A percentile compares a stretch with the other conserved stretches of the same genome.
Conservation (phyloP, 345 rosid species). For the Rhizophora mangle region DNA sequence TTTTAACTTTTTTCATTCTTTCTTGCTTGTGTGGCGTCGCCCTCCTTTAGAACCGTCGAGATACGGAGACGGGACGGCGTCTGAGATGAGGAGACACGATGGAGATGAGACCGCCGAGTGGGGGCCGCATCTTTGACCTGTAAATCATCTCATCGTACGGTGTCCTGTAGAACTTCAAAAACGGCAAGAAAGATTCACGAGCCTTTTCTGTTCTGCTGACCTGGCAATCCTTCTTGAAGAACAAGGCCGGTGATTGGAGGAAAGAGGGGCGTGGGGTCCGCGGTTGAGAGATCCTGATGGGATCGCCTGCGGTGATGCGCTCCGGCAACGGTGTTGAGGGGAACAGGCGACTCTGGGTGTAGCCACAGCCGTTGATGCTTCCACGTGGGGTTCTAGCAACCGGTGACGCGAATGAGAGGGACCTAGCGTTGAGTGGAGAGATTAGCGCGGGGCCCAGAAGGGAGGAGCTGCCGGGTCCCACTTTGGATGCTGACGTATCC, state of each 20-base stretch:
- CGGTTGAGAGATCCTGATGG: constrained; percentile 20
- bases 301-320: constrained; percentile 31
- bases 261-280: constrained; percentile 80
- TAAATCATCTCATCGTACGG: constrained; percentile 94
- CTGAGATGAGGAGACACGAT: constrained; percentile 63
- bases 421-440: constrained; percentile 66
- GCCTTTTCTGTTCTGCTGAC: constrained; percentile 51
- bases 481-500: constrained; percentile 50
- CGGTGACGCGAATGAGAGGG: constrained; percentile 84
- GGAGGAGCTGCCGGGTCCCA: constrained; percentile 42
- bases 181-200: constrained; percentile 72
- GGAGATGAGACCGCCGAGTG: constrained; percentile 79
- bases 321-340: constrained; percentile 83
- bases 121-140: constrained; percentile 84
- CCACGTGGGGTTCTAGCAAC: constrained; percentile 49
- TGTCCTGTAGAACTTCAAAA: constrained; percentile 61
- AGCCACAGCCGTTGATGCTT: constrained; percentile 25
- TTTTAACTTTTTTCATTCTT: not conserved
- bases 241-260: constrained; percentile 83
- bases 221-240: constrained; percentile 65
- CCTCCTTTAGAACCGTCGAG: constrained; percentile 67
- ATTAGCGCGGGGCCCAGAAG: constrained; percentile 47
- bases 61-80: constrained; percentile 78
- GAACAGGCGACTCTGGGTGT: constrained; percentile 46
- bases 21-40: not conserved